phyloP scores from a whole-genome alignment of 108 stramenopile species.

The Conticribra guillardii region DNA sequence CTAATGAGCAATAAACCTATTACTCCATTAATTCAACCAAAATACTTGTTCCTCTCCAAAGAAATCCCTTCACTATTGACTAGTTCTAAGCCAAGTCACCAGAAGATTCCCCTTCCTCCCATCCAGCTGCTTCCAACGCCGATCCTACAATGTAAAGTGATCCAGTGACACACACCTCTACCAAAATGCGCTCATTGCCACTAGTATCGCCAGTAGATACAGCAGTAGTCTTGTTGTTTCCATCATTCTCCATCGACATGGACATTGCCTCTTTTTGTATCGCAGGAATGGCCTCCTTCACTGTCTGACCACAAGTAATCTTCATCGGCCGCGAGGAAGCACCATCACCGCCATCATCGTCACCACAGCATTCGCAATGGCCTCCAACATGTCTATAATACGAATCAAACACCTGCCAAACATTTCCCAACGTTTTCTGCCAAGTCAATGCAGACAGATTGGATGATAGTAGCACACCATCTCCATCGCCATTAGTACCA shows the following conservation, averaged over 20 bases:
- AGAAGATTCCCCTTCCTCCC: constrained; percentile 46
- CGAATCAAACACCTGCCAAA: constrained; percentile 28
- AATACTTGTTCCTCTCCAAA: no score
- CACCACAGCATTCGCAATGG: not conserved
- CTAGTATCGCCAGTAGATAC: not conserved
- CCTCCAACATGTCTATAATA: constrained; percentile 1
- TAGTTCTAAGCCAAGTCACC: not conserved
- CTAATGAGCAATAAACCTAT: no score
- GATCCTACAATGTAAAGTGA: constrained; percentile 83
- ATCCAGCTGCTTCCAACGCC: constrained; percentile 55
- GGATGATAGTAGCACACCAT: not conserved
- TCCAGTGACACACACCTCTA: constrained; percentile 75
- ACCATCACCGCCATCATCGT: not conserved
- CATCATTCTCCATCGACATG: constrained; percentile 9
- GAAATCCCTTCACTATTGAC: not conserved
- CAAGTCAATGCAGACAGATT: constrained; percentile 12
- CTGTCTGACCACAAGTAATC: constrained; percentile 53
- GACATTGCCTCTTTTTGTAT: constrained; percentile 29
- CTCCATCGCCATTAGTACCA: not conserved
- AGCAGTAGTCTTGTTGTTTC: constrained; percentile 13
- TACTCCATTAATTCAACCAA: no score
- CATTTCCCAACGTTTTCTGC: constrained; percentile 40
- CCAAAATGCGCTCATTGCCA: constrained; percentile 8
- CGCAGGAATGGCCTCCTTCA: constrained; percentile 58
- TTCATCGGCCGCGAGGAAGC: constrained; percentile 1